phyloP scores from a whole-genome alignment of 2,329 filamentous ascomycete species.

The Akanthomyces dipterigenus region DNA sequence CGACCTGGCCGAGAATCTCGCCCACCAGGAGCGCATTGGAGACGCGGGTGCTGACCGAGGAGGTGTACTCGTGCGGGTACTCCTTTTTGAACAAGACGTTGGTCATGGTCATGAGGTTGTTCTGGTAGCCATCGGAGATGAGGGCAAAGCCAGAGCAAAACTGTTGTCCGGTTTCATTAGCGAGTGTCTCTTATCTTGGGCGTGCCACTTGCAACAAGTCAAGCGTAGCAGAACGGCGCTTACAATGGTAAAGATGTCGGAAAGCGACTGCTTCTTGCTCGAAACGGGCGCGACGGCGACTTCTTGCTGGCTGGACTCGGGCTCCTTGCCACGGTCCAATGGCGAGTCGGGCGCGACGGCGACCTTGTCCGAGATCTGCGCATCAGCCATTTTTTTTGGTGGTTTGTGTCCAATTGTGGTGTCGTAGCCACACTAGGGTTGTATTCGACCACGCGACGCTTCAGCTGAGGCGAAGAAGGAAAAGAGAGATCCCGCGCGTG shows the following conservation, averaged over 20 bases:
- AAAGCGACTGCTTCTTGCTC: constrained; percentile 16
- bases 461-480: background rate
- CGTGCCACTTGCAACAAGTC: too few relatives aligned
- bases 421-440: background rate
- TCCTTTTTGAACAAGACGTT: constrained; percentile 26
- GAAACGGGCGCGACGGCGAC: background rate
- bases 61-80: constrained; percentile 29
- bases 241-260: constrained; percentile 23
- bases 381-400: background rate
- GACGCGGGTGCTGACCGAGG: constrained; percentile 32
- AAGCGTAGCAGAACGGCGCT: too few relatives aligned
- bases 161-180: constrained; percentile 8
- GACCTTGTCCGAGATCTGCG: constrained; percentile 1
- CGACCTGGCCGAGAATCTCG: constrained; percentile 35
- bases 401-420: background rate
- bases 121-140: constrained; percentile 31
- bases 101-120: constrained; percentile 30
- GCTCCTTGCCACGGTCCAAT: background rate
- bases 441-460: background rate
- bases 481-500: background rate
- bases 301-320: background rate
- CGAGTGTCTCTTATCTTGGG: too few relatives aligned
- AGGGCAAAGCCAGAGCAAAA: constrained; percentile 27
- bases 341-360: background rate
- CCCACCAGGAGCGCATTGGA: constrained; percentile 36